Percentiles rank a stretch among this genome's conserved stretches.
phyloP scores from a whole-genome alignment of 768 basidiomycete species.

The Thelephora aurantiotincta region DNA sequence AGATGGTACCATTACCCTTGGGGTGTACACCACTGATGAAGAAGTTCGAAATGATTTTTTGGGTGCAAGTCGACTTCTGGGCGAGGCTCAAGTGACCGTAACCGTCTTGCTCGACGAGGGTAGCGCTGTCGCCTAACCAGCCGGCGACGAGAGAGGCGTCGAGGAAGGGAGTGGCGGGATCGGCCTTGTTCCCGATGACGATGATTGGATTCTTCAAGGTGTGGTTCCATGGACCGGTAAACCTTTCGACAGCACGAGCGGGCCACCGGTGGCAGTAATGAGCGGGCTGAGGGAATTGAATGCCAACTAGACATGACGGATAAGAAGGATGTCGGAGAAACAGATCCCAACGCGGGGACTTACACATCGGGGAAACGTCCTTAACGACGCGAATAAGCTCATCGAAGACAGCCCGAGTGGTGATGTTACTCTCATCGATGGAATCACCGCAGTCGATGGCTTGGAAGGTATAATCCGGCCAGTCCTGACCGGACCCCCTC shows the following conservation, averaged over 20 bases:
- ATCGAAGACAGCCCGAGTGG: slow-evolving; percentile 3
- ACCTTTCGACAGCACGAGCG: slow-evolving; percentile 14
- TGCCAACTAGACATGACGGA: background rate
- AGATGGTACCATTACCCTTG: no score
- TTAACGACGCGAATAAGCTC: slow-evolving; percentile 1
- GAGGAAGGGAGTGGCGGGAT: slow-evolving; percentile 4
- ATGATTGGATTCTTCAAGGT: slow-evolving; percentile 16
- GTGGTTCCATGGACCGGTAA: slow-evolving; percentile 17
- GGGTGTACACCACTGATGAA: no score
- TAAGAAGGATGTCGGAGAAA: background rate
- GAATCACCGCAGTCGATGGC: slow-evolving; percentile 6
- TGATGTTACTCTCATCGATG: slow-evolving; percentile 1
- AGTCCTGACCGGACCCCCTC: background rate
- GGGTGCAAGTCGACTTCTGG: no score
- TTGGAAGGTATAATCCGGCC: background rate
- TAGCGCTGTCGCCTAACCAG: no score
- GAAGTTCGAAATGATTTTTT: no score
- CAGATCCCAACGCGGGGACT: background rate
- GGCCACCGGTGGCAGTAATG: slow-evolving; percentile 14
- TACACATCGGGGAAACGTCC: slow-evolving; percentile 3
- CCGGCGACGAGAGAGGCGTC: no score
- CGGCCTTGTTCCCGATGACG: slow-evolving; percentile 14
- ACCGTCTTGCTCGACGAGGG: no score
- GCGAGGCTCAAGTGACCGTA: no score
- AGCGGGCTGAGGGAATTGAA: background rate